phyloP scores from a whole-genome alignment of 2,329 filamentous ascomycete species.

The Beauveria sp. region DNA sequence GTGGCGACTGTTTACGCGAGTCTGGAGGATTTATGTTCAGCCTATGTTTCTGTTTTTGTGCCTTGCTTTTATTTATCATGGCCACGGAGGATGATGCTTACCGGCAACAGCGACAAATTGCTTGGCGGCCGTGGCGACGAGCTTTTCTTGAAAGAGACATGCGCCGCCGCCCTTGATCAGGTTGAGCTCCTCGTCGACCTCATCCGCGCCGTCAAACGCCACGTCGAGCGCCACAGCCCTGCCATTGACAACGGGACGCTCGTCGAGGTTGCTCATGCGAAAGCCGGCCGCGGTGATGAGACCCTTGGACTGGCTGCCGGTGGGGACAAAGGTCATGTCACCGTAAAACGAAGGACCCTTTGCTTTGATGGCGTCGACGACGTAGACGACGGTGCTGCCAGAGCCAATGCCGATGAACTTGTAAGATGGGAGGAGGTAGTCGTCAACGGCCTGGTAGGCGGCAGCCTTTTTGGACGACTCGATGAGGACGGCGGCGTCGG shows the following conservation, averaged over 20 bases:
- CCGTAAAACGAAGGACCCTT: conserved; percentile 47
- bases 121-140: conserved; percentile 77
- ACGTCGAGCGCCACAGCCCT: conserved; percentile 62
- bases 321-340: conserved; percentile 80
- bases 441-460: conserved; percentile 64
- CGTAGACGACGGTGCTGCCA: conserved; percentile 75
- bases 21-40: conserved; percentile 40
- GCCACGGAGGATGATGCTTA: conserved; percentile 29
- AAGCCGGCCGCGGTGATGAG: conserved; percentile 76
- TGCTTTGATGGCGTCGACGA: conserved; percentile 70
- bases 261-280: conserved; percentile 68
- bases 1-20: conserved; percentile 77
- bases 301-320: conserved; percentile 82
- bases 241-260: conserved; percentile 47
- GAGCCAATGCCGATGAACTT: conserved; percentile 72
- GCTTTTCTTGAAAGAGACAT: conserved; percentile 96
- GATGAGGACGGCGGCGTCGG: conserved; percentile 36
- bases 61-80: background rate
- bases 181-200: conserved; percentile 90
- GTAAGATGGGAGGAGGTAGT: conserved; percentile 58
- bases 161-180: conserved; percentile 97
- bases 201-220: conserved; percentile 92
- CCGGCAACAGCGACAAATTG: conserved; percentile 84
- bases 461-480: conserved; percentile 70
- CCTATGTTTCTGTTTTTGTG: background rate